Percentiles rank a stretch among this genome's conserved stretches.
Conservation (phyloP, 306 rosid species). For the Trifolium pratense region DNA sequence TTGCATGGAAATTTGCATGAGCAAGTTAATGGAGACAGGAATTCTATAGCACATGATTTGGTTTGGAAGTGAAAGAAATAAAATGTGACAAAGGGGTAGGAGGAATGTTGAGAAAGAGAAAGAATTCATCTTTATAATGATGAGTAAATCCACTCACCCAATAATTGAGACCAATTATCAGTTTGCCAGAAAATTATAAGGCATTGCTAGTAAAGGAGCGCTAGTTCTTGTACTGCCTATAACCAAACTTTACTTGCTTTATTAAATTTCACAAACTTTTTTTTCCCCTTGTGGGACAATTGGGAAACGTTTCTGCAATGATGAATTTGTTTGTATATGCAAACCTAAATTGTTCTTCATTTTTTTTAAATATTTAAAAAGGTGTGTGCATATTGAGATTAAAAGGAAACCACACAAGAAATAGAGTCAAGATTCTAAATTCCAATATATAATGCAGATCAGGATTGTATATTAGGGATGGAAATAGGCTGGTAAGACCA, state of each 20-base stretch:
- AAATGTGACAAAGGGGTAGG: conserved; percentile 37
- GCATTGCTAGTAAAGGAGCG: conserved; percentile 39
- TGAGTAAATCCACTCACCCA: conserved; percentile 59
- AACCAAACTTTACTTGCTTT: neutral
- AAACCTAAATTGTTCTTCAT: neutral
- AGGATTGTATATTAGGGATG: too few relatives aligned
- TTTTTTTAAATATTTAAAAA: too few relatives aligned
- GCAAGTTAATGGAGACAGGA: conserved; percentile 75
- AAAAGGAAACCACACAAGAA: too few relatives aligned
- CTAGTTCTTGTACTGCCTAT: neutral
- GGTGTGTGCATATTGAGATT: too few relatives aligned
- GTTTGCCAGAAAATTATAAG: conserved; percentile 43
- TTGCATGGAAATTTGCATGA: conserved; percentile 75
- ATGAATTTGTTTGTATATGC: neutral
- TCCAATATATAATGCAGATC: too few relatives aligned
- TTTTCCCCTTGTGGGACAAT: conserved; percentile 1
- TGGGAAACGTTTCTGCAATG: neutral
- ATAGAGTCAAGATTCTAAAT: too few relatives aligned
- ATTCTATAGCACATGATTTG: conserved; percentile 70
- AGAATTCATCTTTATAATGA: conserved; percentile 44
- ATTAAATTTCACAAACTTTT: neutral
- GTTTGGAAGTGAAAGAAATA: conserved; percentile 55
- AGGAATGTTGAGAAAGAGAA: conserved; percentile 43
- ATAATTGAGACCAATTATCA: conserved; percentile 45
- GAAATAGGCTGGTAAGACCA: too few relatives aligned